Base-by-base conservation (phyloP, 169 alveolate species). In the Perkinsus olseni region DNA sequence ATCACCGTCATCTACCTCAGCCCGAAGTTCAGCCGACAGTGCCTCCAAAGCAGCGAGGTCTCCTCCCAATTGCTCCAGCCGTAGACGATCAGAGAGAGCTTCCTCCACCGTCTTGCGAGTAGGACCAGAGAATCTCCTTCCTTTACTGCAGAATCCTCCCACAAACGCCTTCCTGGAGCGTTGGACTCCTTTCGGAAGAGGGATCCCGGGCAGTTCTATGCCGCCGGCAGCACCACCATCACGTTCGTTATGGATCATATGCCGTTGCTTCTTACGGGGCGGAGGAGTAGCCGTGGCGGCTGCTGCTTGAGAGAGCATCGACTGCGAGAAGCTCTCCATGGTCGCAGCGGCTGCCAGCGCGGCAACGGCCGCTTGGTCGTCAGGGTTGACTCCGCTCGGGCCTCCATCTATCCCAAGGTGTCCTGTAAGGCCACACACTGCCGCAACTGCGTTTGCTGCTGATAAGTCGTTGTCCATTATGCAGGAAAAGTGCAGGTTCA, bases 401-500 rank as follows among this genome's bases (percentile, higher is more conserved):
- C 82, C 31, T 4, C 37, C 82, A 62, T 62, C 82, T 62, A 62
- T 62, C 31, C 82, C 82, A 24, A 62, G 82, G 34, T 62, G 82
- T 0, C 82, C 82, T 0, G 82, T 62, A 0, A 62, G 82, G 31
- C 82, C 82, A 62, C 82, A 62, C 17, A 62, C 82, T 6, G 82
- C 82, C 17, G 82, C 82, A 62, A 62, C 82, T 62, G 82, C 82
- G 31, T 62, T 62, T 3, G 82, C 82, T 62, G 82, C 17, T 62
- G 82, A 62, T 21, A 62, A 28, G 82, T 62, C 82, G 82, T 62
- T 24, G 82, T 62, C 82, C 82, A 62, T 62, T 62, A 62, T 62
- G 82, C 82, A 62, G 82, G 82, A 62, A 62, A 62, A 62, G 82
- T 62, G 82, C 82, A 62, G 82, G 82, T 62, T 62, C 82, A 13